Base-by-base conservation (phyloP, 2,329 filamentous ascomycete genomes). In the Sporothrix dimorphospora region DNA sequence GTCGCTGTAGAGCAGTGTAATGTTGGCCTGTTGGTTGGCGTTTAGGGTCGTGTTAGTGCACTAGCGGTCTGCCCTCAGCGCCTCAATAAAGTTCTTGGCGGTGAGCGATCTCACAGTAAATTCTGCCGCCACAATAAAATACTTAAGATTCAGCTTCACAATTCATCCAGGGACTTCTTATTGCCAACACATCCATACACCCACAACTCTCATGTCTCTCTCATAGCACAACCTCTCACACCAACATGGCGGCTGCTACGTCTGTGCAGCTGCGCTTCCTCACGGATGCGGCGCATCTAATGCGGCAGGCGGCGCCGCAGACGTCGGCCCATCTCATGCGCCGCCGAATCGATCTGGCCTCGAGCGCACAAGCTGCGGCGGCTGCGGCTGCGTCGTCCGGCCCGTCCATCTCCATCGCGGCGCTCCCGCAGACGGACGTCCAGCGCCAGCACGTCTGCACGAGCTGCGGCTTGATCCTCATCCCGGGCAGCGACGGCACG, bases 271-370 rank as follows among this genome's bases (percentile, higher is more conserved):
- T 85, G 55, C 77, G 77, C 12, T 89, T 85, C 74, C 83, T 91
- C 3, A 87, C 85, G 12, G 85, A 90, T 77, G 87, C 89, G 0
- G 87, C 88, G 1, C 86, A 91, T 80, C 79, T 90, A 11, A 81
- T 91, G 19, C 81, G 83, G 3, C 78, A 79, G 12, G 79, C 83
- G 1, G 84, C 88, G 0, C 88, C 89, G 0, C 83, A 86, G 74
- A 86, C 84, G 1, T 90, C 89, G 16, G 87, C 88, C 14, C 85
- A 88, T 77, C 81, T 91, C 51, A 88, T 91, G 86, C 83, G 81
- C 76, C 82, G 83, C 71, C 84, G 86, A 72, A 84, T 84, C 74
- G 79, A 82, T 11, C 78, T 90, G 16, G 81, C 88, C 76, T 82
- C 83, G 86, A 53, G 38, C n/a, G 3, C 47, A 12, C 27, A 71